These are phyloP conservation scores for Plenodomus lindquistii DNA, from an alignment of 2,329 filamentous ascomycete genomes.

Conservation along the genomic window DNA sequence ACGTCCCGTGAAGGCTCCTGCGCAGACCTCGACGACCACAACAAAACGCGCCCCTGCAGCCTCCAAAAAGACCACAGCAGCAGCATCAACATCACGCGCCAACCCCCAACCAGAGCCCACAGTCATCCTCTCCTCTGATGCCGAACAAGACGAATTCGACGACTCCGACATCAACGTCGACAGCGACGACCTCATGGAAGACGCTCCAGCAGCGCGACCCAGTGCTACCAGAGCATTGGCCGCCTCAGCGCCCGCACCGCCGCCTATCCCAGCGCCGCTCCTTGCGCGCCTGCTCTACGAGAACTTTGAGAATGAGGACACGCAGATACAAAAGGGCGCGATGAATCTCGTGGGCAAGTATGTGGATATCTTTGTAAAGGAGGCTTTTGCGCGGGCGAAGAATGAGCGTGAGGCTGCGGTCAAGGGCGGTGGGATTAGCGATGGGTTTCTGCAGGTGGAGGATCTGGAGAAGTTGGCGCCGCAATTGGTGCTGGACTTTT, in stretches of 20 bases:
- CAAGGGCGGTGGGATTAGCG: slow-evolving; percentile 39
- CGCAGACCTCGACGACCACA: slow-evolving; percentile 22
- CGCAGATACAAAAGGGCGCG: slow-evolving; percentile 41
- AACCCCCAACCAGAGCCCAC: slow-evolving; percentile 28
- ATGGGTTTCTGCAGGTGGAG: slow-evolving; percentile 79
- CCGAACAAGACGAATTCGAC: slow-evolving; percentile 31
- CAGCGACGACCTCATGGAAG: slow-evolving; percentile 36
- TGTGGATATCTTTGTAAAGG: slow-evolving; percentile 86
- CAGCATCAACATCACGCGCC: slow-evolving; percentile 17
- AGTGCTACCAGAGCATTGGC: slow-evolving; percentile 9
- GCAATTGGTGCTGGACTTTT: slow-evolving; percentile 86
- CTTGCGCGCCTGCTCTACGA: slow-evolving; percentile 78
- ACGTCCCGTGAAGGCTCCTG: slow-evolving; percentile 34
- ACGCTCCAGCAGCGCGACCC: slow-evolving; percentile 18
- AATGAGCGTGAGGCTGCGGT: slow-evolving; percentile 64
- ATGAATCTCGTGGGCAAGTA: slow-evolving; percentile 80
- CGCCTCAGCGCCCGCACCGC: slow-evolving; percentile 19
- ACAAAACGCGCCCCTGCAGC: slow-evolving; percentile 25
- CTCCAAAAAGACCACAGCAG: slow-evolving; percentile 17
- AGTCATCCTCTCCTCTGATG: slow-evolving; percentile 36
- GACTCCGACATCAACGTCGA: slow-evolving; percentile 20
- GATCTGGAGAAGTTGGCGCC: slow-evolving; percentile 87
- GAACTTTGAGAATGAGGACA: slow-evolving; percentile 64
- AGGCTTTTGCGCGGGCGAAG: slow-evolving; percentile 80
- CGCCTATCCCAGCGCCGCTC: slow-evolving; percentile 70